Evolutionary conservation across 768 basidiomycete genomes (phyloP), one percentile per base, ranked within the genome.

Genomic region (Termitomyces sp.): DNA sequence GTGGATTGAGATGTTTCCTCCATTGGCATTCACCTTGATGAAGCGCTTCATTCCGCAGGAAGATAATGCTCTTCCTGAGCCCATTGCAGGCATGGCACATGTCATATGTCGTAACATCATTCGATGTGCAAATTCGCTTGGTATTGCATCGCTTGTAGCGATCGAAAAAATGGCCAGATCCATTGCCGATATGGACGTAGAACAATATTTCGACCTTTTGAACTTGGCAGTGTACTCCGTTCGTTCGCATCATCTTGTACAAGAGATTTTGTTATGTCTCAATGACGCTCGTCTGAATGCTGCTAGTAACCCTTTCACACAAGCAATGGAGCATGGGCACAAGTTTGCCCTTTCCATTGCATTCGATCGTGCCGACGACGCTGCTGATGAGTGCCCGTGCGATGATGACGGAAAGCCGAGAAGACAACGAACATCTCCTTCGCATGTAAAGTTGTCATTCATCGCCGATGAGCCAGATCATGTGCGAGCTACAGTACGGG

Each of bases 341-440:
- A 82, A 80, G 52, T 77, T 84, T 35, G 79, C 80, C 0, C 73
- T 87, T 1, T 79, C 77, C 6, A 74, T 87, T 30, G 78, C 77
- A 1, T 85, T 85, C 56, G 86, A 87, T 58, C 76, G 83, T 13
- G 83, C 82, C 1, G 85, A 88, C 61, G 86, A 87, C 62, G 86
- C 85, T 5, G 79, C 79, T 1, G 84, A 86, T 57, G 77, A 80
- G 62, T 88, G 85, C 65, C 85, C 85, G 8, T 87, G 85, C 55
- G 79, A 85, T 58, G 83, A 85, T n/a, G 71, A 76, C 14, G 86
- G 86, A 2, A 71, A 74, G 52, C 81, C 82, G 4, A 74, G 69
- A 58, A 74, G 70, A 50, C 81, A 81, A 58, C 66, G 71, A 11
- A 76, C 69, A 1, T 65, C 79, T 1, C 81, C 82, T 0, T 66